Evolutionary conservation across 768 basidiomycete genomes (phyloP).

Genomic region (Suillus subluteus): DNA sequence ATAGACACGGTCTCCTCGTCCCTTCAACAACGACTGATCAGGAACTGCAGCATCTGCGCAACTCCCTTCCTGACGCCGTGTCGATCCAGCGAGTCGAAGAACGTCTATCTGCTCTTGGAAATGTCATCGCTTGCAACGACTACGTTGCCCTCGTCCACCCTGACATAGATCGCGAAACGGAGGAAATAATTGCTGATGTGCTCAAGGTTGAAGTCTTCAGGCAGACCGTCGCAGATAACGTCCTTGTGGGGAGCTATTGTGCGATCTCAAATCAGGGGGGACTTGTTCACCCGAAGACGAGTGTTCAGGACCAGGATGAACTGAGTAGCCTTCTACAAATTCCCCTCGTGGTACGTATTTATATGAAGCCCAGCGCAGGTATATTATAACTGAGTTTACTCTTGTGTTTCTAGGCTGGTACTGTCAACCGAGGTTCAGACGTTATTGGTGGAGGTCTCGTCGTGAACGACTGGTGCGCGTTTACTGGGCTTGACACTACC

Average conservation of each 20-base stretch:
- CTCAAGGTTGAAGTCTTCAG: slow-evolving; percentile 99
- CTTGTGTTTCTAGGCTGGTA: slow-evolving; percentile 72
- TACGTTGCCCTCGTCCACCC: slow-evolving; percentile 99
- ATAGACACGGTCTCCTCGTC: slow-evolving; percentile 96
- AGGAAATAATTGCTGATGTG: slow-evolving; percentile 99
- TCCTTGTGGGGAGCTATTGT: slow-evolving; percentile 95
- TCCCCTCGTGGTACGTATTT: slow-evolving; percentile 81
- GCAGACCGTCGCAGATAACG: slow-evolving; percentile 96
- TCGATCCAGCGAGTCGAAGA: slow-evolving; percentile 97
- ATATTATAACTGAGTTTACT: slow-evolving; percentile 12
- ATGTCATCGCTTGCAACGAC: slow-evolving; percentile 98
- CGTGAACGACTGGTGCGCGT: slow-evolving; percentile 99
- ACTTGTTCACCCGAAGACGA: slow-evolving; percentile 96
- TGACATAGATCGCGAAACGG: slow-evolving; percentile 96
- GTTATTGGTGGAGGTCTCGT: slow-evolving; percentile 97
- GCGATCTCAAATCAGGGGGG: slow-evolving; percentile 97
- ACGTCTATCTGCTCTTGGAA: slow-evolving; percentile 94
- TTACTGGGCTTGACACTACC: slow-evolving; percentile 99
- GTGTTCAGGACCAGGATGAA: slow-evolving; percentile 97
- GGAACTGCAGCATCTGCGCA: slow-evolving; percentile 96
- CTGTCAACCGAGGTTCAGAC: slow-evolving; percentile 97
- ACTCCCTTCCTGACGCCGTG: slow-evolving; percentile 91
- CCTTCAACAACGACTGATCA: slow-evolving; percentile 97
- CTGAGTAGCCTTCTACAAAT: slow-evolving; percentile 91
- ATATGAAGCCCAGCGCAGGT: background rate